Evolutionary conservation across 441 rosid species (phyloP).

Genomic region (Jatropha podagrica): DNA sequence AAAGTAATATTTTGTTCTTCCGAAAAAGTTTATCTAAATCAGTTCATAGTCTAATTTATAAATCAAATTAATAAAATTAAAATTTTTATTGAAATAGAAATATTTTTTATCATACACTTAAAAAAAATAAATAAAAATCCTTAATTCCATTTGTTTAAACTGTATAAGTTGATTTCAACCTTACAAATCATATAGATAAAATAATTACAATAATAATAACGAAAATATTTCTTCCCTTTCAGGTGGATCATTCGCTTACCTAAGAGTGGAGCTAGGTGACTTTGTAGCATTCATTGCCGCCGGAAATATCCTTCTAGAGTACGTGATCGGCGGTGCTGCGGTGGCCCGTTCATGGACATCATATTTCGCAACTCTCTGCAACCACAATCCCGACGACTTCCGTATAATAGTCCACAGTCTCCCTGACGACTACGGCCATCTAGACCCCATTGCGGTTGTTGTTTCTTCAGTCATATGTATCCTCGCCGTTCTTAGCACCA

Average conservation of each 20-base stretch:
- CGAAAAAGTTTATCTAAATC: too few relatives aligned
- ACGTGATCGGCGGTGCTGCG: conserved; percentile 66
- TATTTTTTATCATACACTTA: too few relatives aligned
- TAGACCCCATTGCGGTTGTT: conserved; percentile 71
- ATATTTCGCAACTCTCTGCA: conserved; percentile 58
- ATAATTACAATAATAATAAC: too few relatives aligned
- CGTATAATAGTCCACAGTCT: conserved; percentile 26
- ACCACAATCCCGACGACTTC: not conserved
- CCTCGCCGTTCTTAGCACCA: conserved; percentile 64
- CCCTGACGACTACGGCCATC: conserved; percentile 47
- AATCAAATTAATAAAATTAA: too few relatives aligned
- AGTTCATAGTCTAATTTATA: too few relatives aligned
- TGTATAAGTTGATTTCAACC: too few relatives aligned
- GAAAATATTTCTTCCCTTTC: not conserved
- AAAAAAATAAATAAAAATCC: too few relatives aligned
- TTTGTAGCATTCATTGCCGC: conserved; percentile 80
- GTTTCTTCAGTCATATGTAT: conserved; percentile 46
- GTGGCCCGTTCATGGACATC: conserved; percentile 85
- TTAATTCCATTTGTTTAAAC: too few relatives aligned
- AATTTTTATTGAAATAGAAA: too few relatives aligned
- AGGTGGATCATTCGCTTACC: conserved; percentile 59
- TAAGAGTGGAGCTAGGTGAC: conserved; percentile 78
- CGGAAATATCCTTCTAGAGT: conserved; percentile 69
- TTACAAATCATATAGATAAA: too few relatives aligned
- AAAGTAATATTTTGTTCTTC: too few relatives aligned